Evolutionary conservation across 768 basidiomycete species (phyloP).

Genomic region (Melanogaster broomeanus): DNA sequence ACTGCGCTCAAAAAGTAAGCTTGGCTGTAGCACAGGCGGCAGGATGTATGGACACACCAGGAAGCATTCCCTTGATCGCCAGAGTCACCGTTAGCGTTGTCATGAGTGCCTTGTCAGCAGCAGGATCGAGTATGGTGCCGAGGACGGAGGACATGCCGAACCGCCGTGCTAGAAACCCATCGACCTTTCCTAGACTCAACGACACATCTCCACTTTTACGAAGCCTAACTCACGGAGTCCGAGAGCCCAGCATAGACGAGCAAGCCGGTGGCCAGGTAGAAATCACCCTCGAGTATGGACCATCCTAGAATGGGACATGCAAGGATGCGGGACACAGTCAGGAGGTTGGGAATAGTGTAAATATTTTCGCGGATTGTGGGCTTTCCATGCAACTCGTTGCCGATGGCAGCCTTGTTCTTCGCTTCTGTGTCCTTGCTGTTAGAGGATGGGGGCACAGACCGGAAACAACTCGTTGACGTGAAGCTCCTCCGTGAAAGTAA

Average conservation of each 20-base stretch:
- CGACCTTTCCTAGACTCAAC: conserved; percentile 54
- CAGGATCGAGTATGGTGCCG: conserved; percentile 94
- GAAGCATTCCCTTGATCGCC: conserved; percentile 80
- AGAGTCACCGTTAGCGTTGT: conserved; percentile 90
- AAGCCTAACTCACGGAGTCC: conserved; percentile 67
- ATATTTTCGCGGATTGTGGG: conserved; percentile 73
- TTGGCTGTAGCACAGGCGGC: background rate
- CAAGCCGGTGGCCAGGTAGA: conserved; percentile 75
- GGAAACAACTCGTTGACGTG: conserved; percentile 9
- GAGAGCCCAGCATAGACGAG: conserved; percentile 92
- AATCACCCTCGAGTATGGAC: conserved; percentile 82
- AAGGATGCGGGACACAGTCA: conserved; percentile 85
- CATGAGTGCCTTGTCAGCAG: conserved; percentile 95
- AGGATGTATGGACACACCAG: conserved; percentile 52
- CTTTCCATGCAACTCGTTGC: conserved; percentile 21
- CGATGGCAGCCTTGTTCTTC: conserved; percentile 4
- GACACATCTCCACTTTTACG: conserved; percentile 9
- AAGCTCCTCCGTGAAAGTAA: conserved; percentile 9
- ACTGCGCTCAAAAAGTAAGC: conserved; percentile 45
- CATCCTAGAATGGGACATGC: conserved; percentile 93
- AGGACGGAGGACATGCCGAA: conserved; percentile 90
- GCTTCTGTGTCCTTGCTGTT: conserved; percentile 1
- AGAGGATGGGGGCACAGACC: conserved; percentile 13
- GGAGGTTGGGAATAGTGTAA: conserved; percentile 90
- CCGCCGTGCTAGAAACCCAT: conserved; percentile 86